phyloP scores from a whole-genome alignment of 2,329 filamentous ascomycete genomes.

The Penicillium olsonii region DNA sequence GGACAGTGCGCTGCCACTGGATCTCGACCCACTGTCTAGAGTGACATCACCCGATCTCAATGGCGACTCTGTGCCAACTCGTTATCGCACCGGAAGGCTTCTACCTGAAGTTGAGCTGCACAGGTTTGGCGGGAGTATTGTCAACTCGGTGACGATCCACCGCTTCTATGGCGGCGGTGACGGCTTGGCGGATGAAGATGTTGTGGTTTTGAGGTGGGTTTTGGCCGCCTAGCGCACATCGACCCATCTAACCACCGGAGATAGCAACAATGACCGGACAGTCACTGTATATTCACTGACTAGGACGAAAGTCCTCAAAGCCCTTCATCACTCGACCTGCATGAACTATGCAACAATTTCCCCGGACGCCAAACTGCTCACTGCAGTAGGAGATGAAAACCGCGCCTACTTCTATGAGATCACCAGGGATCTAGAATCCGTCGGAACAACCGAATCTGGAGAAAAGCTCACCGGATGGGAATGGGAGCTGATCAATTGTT shows the following conservation, averaged over 20 bases:
- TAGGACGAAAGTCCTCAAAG: constrained; percentile 67
- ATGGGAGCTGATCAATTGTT: constrained; percentile 42
- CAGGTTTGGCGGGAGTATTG: constrained; percentile 63
- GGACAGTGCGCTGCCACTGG: constrained; percentile 59
- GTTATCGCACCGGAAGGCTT: constrained; percentile 20
- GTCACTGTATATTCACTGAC: constrained; percentile 80
- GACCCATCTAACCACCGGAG: constrained; percentile 52
- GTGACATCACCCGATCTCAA: constrained; percentile 25
- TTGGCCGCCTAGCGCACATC: constrained; percentile 4
- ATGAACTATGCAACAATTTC: constrained; percentile 96
- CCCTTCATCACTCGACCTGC: constrained; percentile 74
- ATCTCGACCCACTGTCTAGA: constrained; percentile 38
- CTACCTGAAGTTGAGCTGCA: constrained; percentile 55
- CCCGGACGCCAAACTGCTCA: constrained; percentile 76
- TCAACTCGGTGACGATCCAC: constrained; percentile 68
- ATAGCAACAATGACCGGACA: constrained; percentile 88
- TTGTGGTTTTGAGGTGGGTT: constrained; percentile 53
- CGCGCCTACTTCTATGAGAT: constrained; percentile 78
- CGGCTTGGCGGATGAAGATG: constrained; percentile 54
- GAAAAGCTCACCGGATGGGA: constrained; percentile 42
- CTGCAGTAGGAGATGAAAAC: constrained; percentile 85
- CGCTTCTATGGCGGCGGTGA: constrained; percentile 49
- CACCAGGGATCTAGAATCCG: constrained; percentile 33
- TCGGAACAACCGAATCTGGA: constrained; percentile 30
- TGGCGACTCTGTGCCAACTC: constrained; percentile 21